A percentile compares a stretch with the other conserved stretches of the same genome.
These are phyloP conservation scores for Aphanomyces astaci DNA, from an alignment of 352 stramenopile species.

Conservation along the genomic window DNA sequence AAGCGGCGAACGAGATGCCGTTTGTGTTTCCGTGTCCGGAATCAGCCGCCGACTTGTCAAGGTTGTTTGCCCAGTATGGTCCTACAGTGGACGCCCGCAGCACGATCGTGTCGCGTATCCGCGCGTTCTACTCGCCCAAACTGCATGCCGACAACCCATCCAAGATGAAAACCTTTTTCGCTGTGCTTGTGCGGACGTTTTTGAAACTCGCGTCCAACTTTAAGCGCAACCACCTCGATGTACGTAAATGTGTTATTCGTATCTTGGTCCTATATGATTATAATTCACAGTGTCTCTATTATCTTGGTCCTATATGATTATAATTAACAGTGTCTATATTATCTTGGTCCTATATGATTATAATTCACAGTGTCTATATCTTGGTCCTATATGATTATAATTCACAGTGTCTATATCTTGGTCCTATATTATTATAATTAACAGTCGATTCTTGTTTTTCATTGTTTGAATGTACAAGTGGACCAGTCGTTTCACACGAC, in stretches of 20 bases:
- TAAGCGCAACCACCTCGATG: constrained; percentile 51
- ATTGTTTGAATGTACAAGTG: too few relatives aligned
- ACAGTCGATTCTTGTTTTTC: too few relatives aligned
- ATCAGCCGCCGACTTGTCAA: constrained; percentile 83
- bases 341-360: too few relatives aligned
- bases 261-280: too few relatives aligned
- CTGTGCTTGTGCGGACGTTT: constrained; percentile 91
- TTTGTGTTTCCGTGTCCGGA: constrained; percentile 93
- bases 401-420: too few relatives aligned
- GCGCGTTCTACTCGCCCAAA: constrained; percentile 90
- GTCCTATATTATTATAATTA: too few relatives aligned
- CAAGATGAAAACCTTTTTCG: constrained; percentile 95
- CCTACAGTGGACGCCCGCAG: constrained; percentile 66
- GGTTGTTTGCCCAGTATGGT: constrained; percentile 85
- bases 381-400: too few relatives aligned
- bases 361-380: too few relatives aligned
- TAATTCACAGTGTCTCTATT: too few relatives aligned
- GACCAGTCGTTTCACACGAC: too few relatives aligned
- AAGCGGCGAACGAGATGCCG: constrained; percentile 76
- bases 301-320: too few relatives aligned
- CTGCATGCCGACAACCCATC: constrained; percentile 91
- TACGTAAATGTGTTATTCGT: constrained; percentile 27
- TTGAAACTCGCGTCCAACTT: constrained; percentile 83
- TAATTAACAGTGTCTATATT: too few relatives aligned
- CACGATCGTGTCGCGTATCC: constrained; percentile 88